Base-by-base conservation (phyloP, 1,139 yeast genomes). In the Yamadazyma triangularis region DNA sequence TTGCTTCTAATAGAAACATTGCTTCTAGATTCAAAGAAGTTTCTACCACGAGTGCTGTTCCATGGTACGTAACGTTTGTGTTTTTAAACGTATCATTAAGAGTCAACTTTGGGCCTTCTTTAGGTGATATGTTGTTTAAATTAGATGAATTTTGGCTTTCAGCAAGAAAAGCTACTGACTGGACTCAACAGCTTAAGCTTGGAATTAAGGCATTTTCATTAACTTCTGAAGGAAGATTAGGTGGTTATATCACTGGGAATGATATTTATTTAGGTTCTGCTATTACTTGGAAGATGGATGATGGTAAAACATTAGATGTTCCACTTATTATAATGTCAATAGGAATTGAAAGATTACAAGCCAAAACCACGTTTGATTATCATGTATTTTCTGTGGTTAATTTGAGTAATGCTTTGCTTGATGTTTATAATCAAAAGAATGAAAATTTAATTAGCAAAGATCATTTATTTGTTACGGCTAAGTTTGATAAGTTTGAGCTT, bases 81-180 rank as follows among this genome's bases (percentile, higher is more conserved):
- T 53, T 88, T 3, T 50, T 68, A 1, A 73, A 76, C 39, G 60
- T 80, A 2, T 55, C 61, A 1, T 69, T 83, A 4, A 69, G 65
- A 26, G 77, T 85, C 13, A 94, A 87, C 45, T 67, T 89, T 42
- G 97, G 97, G 0, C 86, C 85, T 30, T 77, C 95, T 0, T 60
- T 91, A 23, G 97, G 97, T 13, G 66, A 73, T 19, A 56, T 83
- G 30, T 59, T 67, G 2, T 57, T 86, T 11, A 54, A 52, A 0
- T 41, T 85, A 15, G 80, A 79, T 32, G 65, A 73, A 28, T 56
- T 80, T 10, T 86, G 95, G 91, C 67, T 78, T 1, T 69, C 81
- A 1, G 75, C 89, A 0, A 73, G 77, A 37, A 88, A 86, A 47
- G 64, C 77, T 3, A 63, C 77, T 1, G 75, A 75, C 37, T 80